Conservation (phyloP, 495 filamentous ascomycete genomes). For the Hypoxylon lienhwacheense region DNA sequence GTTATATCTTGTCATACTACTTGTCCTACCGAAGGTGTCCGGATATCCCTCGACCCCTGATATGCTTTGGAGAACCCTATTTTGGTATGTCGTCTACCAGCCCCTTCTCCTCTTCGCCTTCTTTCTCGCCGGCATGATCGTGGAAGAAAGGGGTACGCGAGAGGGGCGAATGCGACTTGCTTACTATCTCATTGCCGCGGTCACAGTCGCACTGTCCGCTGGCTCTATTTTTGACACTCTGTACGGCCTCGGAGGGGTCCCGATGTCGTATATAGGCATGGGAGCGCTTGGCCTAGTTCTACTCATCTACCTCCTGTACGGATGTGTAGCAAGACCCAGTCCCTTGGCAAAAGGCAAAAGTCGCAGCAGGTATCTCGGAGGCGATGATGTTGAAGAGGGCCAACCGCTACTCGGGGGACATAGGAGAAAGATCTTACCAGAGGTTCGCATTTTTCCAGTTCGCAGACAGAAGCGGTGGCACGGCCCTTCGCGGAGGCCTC, state of each 20-base stretch:
- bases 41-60: constrained; percentile 21
- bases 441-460: constrained; percentile 27
- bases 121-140: constrained; percentile 31
- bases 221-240: constrained; percentile 28
- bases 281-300: constrained; percentile 23
- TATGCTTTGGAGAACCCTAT: constrained; percentile 27
- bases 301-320: constrained; percentile 30
- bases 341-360: constrained; percentile 30
- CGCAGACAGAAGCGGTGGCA: constrained; percentile 31
- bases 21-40: constrained; percentile 26
- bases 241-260: constrained; percentile 30
- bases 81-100: constrained; percentile 31
- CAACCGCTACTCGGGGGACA: constrained; percentile 16
- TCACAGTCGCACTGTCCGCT: constrained; percentile 16
- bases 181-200: constrained; percentile 20
- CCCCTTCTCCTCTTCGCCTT: constrained; percentile 28
- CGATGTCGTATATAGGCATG: constrained; percentile 36
- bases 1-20: constrained; percentile 23
- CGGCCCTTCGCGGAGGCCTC: constrained; percentile 28
- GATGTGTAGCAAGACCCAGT: constrained; percentile 25
- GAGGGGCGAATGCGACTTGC: constrained; percentile 16
- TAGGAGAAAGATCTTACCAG: constrained; percentile 13
- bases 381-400: constrained; percentile 25
- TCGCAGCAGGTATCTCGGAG: constrained; percentile 7
- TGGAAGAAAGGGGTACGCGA: constrained; percentile 22